Evolutionary conservation across 2,329 filamentous ascomycete species (phyloP).

Genomic region (Phyllosticta paracitricarpa): DNA sequence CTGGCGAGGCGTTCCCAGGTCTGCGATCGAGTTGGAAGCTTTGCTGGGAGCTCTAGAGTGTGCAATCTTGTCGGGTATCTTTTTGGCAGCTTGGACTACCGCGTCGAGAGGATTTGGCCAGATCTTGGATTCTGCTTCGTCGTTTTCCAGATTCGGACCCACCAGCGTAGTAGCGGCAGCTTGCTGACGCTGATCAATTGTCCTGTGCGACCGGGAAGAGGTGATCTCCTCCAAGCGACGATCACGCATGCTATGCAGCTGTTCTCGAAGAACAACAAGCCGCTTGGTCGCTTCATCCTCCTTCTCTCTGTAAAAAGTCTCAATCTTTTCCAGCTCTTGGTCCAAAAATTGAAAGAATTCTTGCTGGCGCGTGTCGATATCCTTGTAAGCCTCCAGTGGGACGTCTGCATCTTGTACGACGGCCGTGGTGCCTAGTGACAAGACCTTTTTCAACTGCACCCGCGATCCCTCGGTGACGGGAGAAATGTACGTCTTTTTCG

Average conservation of each 20-base stretch:
- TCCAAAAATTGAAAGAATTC: conserved; percentile 86
- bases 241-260: conserved; percentile 89
- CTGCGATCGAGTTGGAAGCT: conserved; percentile 16
- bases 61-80: conserved; percentile 14
- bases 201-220: conserved; percentile 27
- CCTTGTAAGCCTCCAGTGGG: conserved; percentile 47
- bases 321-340: conserved; percentile 78
- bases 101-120: conserved; percentile 16
- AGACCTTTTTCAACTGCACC: conserved; percentile 30
- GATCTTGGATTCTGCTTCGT: not conserved
- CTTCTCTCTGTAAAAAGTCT: conserved; percentile 78
- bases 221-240: conserved; percentile 62
- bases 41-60: not conserved
- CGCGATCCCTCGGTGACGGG: conserved; percentile 22
- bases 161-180: not conserved
- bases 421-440: conserved; percentile 28
- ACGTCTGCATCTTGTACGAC: conserved; percentile 35
- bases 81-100: conserved; percentile 28
- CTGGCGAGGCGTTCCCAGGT: conserved; percentile 25
- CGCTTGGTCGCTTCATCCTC: conserved; percentile 74
- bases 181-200: not conserved
- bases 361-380: conserved; percentile 63
- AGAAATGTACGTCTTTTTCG: conserved; percentile 32
- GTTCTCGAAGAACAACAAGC: conserved; percentile 61
- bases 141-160: not conserved